Evolutionary conservation across 352 stramenopile species (phyloP), one percentile per base, ranked within the genome.

Genomic region (Pelagophyceae sp.): DNA sequence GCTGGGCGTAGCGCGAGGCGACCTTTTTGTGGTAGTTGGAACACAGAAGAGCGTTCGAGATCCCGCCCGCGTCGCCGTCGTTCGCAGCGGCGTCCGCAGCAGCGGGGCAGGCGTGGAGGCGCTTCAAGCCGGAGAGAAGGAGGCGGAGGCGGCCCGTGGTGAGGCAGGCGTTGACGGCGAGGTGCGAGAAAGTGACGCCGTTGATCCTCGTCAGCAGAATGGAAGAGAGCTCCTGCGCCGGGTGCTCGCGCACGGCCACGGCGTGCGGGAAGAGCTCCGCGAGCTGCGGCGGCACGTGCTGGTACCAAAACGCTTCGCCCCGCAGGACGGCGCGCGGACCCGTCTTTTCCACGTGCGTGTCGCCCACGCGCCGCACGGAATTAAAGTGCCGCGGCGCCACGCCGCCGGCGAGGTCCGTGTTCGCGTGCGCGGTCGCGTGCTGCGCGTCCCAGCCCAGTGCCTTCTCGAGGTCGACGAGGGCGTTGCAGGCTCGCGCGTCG

Each of bases 161-260:
- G n/a, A 81, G 54, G 33, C 74, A 79, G 37, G 58, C 38, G 75
- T 81, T 81, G 0, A 67, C 76, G 17, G 74, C 63, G 29, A 81
- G 78, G 74, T 81, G 78, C 0, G 78, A 81, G 72, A 77, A 81
- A 38, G 65, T 81, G 27, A 81, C 74, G 31, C 78, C 74, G 40
- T 70, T 61, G 33, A 81, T 72, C 38, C 75, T 77, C 29, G 78
- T 79, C 19, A 79, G 75, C 27, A 77, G 70, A 15, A 81, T 77
- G 38, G 74, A 79, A 23, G 78, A 77, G 31, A 81, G 60, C 15
- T 70, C 74, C 40, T 58, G 64, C 35, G 27, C 63, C 32, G 75
- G 65, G 35, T 79, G 63, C 17, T 81, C 64, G 37, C 72, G 38
- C 1, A 60, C 75, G 45, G 67, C 40, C 23, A 81, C 45, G 0